Base-by-base conservation (phyloP, 495 filamentous ascomycete genomes). In the Hypoxylon lenormandii region DNA sequence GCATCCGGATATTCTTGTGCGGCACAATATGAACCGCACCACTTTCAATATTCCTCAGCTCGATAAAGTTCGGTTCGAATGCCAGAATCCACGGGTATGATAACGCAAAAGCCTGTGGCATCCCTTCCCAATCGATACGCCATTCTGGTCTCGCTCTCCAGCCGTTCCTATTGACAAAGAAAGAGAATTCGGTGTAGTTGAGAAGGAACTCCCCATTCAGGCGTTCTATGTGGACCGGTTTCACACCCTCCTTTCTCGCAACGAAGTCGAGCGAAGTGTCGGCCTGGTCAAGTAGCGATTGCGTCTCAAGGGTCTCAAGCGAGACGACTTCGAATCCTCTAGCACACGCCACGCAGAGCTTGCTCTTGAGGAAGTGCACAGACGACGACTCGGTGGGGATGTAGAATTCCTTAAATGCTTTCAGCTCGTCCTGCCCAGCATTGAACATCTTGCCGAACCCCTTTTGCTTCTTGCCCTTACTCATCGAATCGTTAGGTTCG, bases 251-350 rank as follows among this genome's bases (percentile, higher is more conserved):
- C 72, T 94, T 93, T 37, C 92, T 88, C 42, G 92, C 89, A 30
- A 98, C 94, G 70, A 99, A 97, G 76, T 99, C 96, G 55, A 99
- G 87, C 23, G 93, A 97, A 1, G 96, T 99, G 79, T 99, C 96
- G 58, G 96, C 96, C 77, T 97, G 95, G 75, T 99, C 96, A 57
- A 99, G 88, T 46, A 99, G 86, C 26, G 93, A 94, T 80, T 99
- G 96, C 6, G 93, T 97, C 79, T 98, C 96, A 15, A 97, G 90
- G 0, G 95, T 99, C 76, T 99, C 96, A 21, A 99, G 86, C 73
- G 88, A 92, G 69, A 99, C 96, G 46, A 99, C 93, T 76, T 99
- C 96, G 79, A 99, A 99, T 40, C 96, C 96, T 74, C 91, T 86
- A 3, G 93, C 89, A 79, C 95, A 98, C 36, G 93, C 96, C 45